These are phyloP conservation scores for Funneliformis geosporum DNA, from an alignment of 192 early-diverging fungal species.

Conservation along the genomic window DNA sequence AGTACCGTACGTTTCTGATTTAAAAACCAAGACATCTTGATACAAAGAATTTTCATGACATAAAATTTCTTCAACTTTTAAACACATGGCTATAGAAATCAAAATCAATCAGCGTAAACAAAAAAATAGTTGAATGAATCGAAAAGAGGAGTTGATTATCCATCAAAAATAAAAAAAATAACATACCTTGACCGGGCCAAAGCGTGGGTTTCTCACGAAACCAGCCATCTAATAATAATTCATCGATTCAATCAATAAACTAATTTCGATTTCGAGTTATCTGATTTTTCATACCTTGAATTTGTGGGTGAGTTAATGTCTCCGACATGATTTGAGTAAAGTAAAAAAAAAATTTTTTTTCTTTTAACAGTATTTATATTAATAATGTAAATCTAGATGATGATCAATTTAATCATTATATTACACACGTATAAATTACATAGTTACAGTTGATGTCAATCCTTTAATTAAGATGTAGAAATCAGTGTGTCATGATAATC, in stretches of 20 bases:
- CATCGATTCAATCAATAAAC: not conserved
- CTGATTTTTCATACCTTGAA: not conserved
- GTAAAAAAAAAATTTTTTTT: not conserved
- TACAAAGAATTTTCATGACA: slow-evolving; percentile 92
- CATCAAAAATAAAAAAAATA: not conserved
- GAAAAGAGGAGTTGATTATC: not conserved
- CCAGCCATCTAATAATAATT: slow-evolving; percentile 82
- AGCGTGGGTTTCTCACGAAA: slow-evolving; percentile 92
- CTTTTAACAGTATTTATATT: not conserved
- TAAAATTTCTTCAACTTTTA: slow-evolving; percentile 93
- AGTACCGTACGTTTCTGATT: slow-evolving; percentile 92
- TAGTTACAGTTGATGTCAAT: no score
- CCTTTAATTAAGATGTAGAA: no score
- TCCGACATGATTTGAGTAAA: not conserved
- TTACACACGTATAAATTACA: no score
- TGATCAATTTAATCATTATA: no score
- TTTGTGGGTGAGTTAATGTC: not conserved
- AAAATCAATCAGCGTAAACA: not conserved
- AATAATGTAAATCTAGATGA: not conserved
- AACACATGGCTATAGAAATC: slow-evolving; percentile 75
- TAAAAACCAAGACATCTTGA: slow-evolving; percentile 99
- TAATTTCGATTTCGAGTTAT: not conserved
- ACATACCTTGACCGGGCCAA: slow-evolving; percentile 96
- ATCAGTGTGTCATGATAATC: no score
- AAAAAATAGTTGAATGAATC: not conserved